phyloP scores from a whole-genome alignment of 2,329 filamentous ascomycete species.

The Colletotrichum limetticola region DNA sequence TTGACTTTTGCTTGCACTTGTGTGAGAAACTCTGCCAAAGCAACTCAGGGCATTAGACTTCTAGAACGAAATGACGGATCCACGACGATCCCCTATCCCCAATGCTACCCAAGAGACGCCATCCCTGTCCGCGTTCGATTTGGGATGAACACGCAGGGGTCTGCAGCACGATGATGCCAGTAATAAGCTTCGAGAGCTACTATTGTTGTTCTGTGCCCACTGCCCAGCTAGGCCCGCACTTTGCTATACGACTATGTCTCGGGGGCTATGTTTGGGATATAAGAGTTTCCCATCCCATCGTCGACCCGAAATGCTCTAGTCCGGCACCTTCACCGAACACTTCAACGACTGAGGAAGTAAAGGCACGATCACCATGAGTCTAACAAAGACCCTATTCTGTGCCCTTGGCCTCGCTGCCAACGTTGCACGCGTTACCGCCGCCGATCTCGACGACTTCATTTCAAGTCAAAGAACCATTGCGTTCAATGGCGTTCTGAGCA shows the following conservation, averaged over 20 bases:
- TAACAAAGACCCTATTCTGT: conserved; percentile 1
- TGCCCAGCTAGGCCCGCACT: background rate
- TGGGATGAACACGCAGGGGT: conserved; percentile 23
- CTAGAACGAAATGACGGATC: conserved; percentile 12
- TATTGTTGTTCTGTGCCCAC: background rate
- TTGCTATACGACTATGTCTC: conserved; percentile 8
- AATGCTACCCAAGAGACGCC: background rate
- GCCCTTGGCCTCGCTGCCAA: conserved; percentile 10
- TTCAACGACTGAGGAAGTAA: background rate
- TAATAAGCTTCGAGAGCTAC: conserved; percentile 1
- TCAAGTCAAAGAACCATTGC: conserved; percentile 57
- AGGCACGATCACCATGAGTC: background rate
- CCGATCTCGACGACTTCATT: conserved; percentile 47
- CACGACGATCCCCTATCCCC: conserved; percentile 4
- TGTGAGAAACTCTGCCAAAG: background rate
- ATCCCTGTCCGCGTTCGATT: conserved; percentile 10
- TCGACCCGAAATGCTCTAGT: background rate
- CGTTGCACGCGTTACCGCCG: conserved; percentile 9
- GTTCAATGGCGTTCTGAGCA: conserved; percentile 62
- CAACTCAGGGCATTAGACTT: background rate
- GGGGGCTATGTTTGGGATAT: background rate
- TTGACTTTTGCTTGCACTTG: background rate
- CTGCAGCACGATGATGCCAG: conserved; percentile 17
- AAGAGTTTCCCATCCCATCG: background rate
- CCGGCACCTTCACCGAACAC: background rate